Evolutionary conservation across 2,329 filamentous ascomycete genomes (phyloP).

Genomic region (Penicillium psychrosexuale): DNA sequence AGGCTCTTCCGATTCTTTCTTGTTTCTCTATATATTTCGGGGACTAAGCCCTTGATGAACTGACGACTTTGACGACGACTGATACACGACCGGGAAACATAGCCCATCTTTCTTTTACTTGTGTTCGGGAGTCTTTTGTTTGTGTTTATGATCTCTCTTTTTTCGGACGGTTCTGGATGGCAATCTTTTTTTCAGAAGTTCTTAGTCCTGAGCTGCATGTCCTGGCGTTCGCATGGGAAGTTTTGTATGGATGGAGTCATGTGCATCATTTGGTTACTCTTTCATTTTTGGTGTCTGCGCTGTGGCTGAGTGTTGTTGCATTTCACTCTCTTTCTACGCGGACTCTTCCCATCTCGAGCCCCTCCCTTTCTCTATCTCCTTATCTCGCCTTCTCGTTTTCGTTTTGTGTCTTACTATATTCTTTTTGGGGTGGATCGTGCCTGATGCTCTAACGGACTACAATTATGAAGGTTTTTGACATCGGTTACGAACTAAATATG

Average conservation of each 20-base stretch:
- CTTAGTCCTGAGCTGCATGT: slow-evolving; percentile 25
- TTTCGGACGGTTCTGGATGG: slow-evolving; percentile 9
- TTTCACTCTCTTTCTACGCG: neutral
- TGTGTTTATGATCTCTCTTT: slow-evolving; percentile 15
- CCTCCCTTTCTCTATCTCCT: neutral
- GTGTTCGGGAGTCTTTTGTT: slow-evolving; percentile 29
- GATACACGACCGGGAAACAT: slow-evolving; percentile 30
- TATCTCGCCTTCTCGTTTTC: slow-evolving; percentile 9
- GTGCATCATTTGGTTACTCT: slow-evolving; percentile 30
- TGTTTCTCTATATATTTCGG: slow-evolving; percentile 19
- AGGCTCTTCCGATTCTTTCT: slow-evolving; percentile 6
- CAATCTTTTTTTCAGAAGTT: slow-evolving; percentile 15
- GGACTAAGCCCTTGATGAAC: slow-evolving; percentile 29
- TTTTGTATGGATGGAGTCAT: slow-evolving; percentile 26
- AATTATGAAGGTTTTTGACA: slow-evolving; percentile 9
- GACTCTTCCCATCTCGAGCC: neutral
- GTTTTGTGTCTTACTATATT: slow-evolving; percentile 26
- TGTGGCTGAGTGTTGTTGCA: slow-evolving; percentile 12
- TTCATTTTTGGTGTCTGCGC: slow-evolving; percentile 21
- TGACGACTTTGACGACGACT: slow-evolving; percentile 37
- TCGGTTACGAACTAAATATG: slow-evolving; percentile 15
- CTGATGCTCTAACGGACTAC: slow-evolving; percentile 12
- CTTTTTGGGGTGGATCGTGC: slow-evolving; percentile 17
- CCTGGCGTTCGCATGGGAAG: slow-evolving; percentile 29
- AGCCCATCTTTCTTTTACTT: slow-evolving; percentile 10